phyloP scores from a whole-genome alignment of 352 stramenopile species.

The Phytophthora sp. region DNA sequence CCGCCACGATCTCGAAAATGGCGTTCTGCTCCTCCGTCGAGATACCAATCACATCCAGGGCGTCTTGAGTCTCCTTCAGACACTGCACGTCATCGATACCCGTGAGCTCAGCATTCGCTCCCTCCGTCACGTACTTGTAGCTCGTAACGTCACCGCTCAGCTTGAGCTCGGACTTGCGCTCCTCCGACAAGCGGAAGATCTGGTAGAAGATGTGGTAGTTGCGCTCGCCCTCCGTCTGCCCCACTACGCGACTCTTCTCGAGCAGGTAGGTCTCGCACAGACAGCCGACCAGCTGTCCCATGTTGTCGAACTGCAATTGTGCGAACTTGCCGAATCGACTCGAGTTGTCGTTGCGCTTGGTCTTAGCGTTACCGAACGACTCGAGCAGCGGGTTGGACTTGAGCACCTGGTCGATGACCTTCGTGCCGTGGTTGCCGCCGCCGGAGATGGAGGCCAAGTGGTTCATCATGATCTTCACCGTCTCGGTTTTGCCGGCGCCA shows the following conservation, averaged over 20 bases:
- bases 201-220: slow-evolving; percentile 99
- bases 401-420: slow-evolving; percentile 83
- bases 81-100: slow-evolving; percentile 74
- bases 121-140: slow-evolving; percentile 83
- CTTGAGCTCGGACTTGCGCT: slow-evolving; percentile 57
- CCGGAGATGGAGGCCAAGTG: slow-evolving; percentile 80
- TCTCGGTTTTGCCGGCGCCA: slow-evolving; percentile 94
- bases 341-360: slow-evolving; percentile 86
- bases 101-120: slow-evolving; percentile 56
- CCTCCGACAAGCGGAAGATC: slow-evolving; percentile 72
- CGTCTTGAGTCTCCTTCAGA: slow-evolving; percentile 87
- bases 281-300: slow-evolving; percentile 68
- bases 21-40: slow-evolving; percentile 88
- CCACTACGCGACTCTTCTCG: slow-evolving; percentile 95
- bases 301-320: slow-evolving; percentile 75
- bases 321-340: slow-evolving; percentile 84
- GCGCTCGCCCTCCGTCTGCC: slow-evolving; percentile 90
- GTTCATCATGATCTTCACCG: slow-evolving; percentile 94
- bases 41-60: slow-evolving; percentile 91
- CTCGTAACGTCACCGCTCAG: slow-evolving; percentile 60
- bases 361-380: slow-evolving; percentile 85
- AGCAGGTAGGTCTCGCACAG: slow-evolving; percentile 94
- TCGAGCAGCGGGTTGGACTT: slow-evolving; percentile 81
- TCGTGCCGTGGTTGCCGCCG: slow-evolving; percentile 63
- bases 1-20: slow-evolving; percentile 95